These are phyloP conservation scores for Myriosclerotinia curreyana DNA, from an alignment of 2,329 filamentous ascomycete species.

Conservation along the genomic window DNA sequence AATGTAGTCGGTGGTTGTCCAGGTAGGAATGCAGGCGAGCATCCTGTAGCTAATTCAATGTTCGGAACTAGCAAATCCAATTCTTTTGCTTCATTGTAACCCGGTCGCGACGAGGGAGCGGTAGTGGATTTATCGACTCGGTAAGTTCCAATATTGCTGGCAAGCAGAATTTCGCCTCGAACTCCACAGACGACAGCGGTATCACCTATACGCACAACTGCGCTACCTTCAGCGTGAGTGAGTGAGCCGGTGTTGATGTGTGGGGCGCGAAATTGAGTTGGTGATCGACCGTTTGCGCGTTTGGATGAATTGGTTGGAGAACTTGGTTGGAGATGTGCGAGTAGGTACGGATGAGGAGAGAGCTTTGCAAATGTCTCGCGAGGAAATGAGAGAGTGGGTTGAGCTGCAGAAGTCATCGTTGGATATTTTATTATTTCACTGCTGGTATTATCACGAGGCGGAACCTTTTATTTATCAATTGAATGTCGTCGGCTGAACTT, in stretches of 20 bases:
- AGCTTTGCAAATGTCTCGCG: constrained; percentile 81
- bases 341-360: constrained; percentile 83
- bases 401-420: constrained; percentile 32
- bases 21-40: constrained; percentile 79
- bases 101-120: constrained; percentile 38
- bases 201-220: constrained; percentile 82
- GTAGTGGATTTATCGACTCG: constrained; percentile 44
- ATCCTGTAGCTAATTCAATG: constrained; percentile 87
- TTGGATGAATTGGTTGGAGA: constrained; percentile 52
- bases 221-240: constrained; percentile 84
- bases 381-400: constrained; percentile 44
- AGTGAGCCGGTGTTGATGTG: constrained; percentile 79
- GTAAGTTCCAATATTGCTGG: constrained; percentile 69
- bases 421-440: constrained; percentile 17
- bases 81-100: constrained; percentile 49
- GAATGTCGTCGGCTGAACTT: constrained; percentile 21
- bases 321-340: constrained; percentile 74
- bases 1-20: constrained; percentile 75
- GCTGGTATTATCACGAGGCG: constrained; percentile 12
- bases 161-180: constrained; percentile 76
- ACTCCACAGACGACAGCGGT: constrained; percentile 95
- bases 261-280: constrained; percentile 67
- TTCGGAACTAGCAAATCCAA: constrained; percentile 86
- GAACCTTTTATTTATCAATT: constrained; percentile 19
- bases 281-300: constrained; percentile 77